Percentiles rank a stretch among this genome's conserved stretches.
These are phyloP conservation scores for Pseudogymnoascus sp. DNA, from an alignment of 2,329 filamentous ascomycete genomes.

Conservation along the genomic window DNA sequence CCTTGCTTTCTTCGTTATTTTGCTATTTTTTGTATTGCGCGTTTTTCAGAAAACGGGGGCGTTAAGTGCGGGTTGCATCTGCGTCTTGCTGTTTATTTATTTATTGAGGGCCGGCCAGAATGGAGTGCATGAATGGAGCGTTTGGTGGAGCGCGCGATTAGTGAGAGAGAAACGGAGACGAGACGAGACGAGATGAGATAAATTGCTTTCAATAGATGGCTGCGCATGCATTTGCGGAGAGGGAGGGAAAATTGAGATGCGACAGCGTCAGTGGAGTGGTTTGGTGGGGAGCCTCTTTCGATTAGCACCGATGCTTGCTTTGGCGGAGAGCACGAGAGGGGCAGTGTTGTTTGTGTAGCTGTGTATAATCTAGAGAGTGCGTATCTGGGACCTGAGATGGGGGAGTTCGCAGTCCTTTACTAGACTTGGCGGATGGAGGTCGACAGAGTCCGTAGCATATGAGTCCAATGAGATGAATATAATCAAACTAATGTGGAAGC, in stretches of 20 bases:
- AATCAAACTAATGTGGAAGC: not conserved
- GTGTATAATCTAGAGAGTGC: slow-evolving; percentile 9
- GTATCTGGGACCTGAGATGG: not conserved
- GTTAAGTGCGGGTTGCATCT: slow-evolving; percentile 8
- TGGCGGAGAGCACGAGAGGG: not conserved
- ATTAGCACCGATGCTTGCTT: slow-evolving; percentile 3
- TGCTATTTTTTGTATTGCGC: not conserved
- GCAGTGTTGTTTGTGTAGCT: not conserved
- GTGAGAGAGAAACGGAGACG: not conserved
- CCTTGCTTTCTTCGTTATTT: not conserved
- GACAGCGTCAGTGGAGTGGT: slow-evolving; percentile 9
- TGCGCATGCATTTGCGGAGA: not conserved
- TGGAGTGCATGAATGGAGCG: slow-evolving; percentile 7
- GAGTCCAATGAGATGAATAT: slow-evolving; percentile 9
- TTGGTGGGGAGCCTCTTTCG: not conserved
- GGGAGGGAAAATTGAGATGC: slow-evolving; percentile 6
- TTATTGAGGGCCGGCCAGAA: slow-evolving; percentile 4
- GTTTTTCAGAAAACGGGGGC: not conserved
- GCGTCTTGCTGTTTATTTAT: not conserved
- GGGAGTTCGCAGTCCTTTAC: not conserved
- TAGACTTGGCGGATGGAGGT: not conserved
- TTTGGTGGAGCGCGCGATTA: slow-evolving; percentile 1
- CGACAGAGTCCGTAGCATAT: slow-evolving; percentile 2
- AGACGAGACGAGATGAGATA: not conserved
- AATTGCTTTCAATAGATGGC: slow-evolving; percentile 7